Evolutionary conservation across 169 alveolate genomes (phyloP).

Genomic region (Neospora caninum): DNA sequence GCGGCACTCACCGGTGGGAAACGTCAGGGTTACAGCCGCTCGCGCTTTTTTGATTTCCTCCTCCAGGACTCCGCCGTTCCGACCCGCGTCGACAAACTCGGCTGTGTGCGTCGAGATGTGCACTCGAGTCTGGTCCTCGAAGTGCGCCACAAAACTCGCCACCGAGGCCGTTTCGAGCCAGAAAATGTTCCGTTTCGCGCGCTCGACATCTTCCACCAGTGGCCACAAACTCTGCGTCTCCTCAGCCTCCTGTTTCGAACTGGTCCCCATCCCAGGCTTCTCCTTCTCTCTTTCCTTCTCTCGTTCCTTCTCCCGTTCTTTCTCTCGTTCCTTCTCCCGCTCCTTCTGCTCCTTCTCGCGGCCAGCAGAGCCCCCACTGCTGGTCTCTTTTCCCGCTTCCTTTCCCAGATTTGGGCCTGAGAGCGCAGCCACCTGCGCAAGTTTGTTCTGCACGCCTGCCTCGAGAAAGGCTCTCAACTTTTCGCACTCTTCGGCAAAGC

Average conservation of each 20-base stretch:
- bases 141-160: neutral
- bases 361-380: too few species aligned
- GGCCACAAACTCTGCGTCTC: neutral
- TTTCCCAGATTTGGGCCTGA: neutral
- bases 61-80: neutral
- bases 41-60: neutral
- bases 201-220: neutral
- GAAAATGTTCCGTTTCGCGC: neutral
- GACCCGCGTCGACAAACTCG: neutral
- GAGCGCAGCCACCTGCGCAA: neutral
- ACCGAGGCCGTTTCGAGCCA: neutral
- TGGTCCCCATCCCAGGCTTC: neutral
- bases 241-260: neutral
- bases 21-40: neutral
- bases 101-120: neutral
- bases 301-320: neutral
- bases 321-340: neutral
- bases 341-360: too few species aligned
- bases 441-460: neutral
- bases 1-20: neutral
- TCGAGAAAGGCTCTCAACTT: neutral
- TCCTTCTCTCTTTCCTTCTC: neutral
- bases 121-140: neutral
- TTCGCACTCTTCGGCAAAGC: neutral
- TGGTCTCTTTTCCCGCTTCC: too few species aligned